Percentiles rank a stretch among this genome's conserved stretches.
These are phyloP conservation scores for Lentinula sp. DNA, from an alignment of 768 basidiomycete species.

Conservation along the genomic window DNA sequence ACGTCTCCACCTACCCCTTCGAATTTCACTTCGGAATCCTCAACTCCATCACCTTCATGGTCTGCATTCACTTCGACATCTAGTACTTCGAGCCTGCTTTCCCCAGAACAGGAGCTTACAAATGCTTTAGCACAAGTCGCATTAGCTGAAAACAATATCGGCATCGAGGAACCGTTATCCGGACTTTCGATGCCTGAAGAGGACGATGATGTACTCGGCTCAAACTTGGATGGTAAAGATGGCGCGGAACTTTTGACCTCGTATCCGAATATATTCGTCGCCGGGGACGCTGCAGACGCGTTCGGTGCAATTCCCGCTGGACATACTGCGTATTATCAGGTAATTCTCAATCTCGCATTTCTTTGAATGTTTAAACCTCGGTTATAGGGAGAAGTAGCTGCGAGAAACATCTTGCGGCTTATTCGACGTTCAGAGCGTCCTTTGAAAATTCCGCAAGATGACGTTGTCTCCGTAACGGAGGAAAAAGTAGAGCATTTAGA, in stretches of 20 bases:
- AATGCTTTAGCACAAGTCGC: not conserved
- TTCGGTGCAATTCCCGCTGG: constrained; percentile 61
- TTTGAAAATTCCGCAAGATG: not conserved
- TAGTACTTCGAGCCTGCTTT: not conserved
- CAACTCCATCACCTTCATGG: not conserved
- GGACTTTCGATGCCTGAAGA: not conserved
- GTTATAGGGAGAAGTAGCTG: constrained; percentile 40
- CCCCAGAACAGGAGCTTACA: not conserved
- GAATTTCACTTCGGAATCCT: not conserved
- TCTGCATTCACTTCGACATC: not conserved
- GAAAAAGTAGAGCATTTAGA: constrained; percentile 26
- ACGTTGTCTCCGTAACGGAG: not conserved
- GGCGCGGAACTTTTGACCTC: constrained; percentile 18
- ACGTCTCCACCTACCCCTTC: not conserved
- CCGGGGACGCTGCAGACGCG: constrained; percentile 61
- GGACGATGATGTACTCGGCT: not conserved
- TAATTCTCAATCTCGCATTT: constrained; percentile 6
- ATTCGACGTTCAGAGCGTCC: constrained; percentile 20
- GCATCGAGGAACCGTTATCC: not conserved
- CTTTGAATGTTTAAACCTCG: not conserved
- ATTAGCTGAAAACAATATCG: not conserved
- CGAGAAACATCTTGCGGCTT: constrained; percentile 44
- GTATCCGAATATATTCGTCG: constrained; percentile 52
- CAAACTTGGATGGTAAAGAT: not conserved
- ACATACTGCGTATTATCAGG: constrained; percentile 49